These are phyloP conservation scores for Brassica incana DNA, from an alignment of 345 rosid species.

Conservation along the genomic window DNA sequence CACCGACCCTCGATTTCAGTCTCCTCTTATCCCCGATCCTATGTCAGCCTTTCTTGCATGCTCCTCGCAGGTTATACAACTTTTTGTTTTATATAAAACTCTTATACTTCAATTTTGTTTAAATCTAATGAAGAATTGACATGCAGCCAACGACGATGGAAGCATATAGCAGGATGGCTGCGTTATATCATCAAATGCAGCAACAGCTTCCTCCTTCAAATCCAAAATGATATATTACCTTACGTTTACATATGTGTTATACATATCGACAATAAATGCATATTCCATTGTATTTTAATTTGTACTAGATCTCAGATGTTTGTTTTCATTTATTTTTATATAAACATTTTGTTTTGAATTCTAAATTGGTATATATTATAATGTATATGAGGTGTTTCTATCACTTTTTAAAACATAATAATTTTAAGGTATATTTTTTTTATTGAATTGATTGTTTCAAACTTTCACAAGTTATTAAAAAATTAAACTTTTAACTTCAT, in stretches of 20 bases:
- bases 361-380: too few relatives aligned
- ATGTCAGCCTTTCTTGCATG: slow-evolving; percentile 69
- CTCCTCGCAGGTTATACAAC: slow-evolving; percentile 60
- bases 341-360: too few relatives aligned
- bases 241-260: slow-evolving; percentile 7
- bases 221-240: slow-evolving; percentile 41
- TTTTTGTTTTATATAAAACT: neutral
- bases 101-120: neutral
- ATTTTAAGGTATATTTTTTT: too few relatives aligned
- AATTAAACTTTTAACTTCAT: too few relatives aligned
- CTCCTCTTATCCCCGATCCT: slow-evolving; percentile 58
- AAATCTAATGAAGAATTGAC: neutral
- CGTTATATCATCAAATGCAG: slow-evolving; percentile 81
- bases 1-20: slow-evolving; percentile 40
- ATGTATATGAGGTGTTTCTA: too few relatives aligned
- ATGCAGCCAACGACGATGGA: slow-evolving; percentile 59
- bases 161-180: slow-evolving; percentile 76
- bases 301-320: neutral
- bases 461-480: too few relatives aligned
- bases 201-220: slow-evolving; percentile 64
- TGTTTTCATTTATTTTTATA: too few relatives aligned
- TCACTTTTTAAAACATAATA: too few relatives aligned
- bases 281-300: neutral
- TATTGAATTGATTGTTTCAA: too few relatives aligned
- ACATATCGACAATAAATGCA: neutral